Evolutionary conservation across 2,329 filamentous ascomycete species (phyloP).

Genomic region (Hypoxylon rubiginosum): DNA sequence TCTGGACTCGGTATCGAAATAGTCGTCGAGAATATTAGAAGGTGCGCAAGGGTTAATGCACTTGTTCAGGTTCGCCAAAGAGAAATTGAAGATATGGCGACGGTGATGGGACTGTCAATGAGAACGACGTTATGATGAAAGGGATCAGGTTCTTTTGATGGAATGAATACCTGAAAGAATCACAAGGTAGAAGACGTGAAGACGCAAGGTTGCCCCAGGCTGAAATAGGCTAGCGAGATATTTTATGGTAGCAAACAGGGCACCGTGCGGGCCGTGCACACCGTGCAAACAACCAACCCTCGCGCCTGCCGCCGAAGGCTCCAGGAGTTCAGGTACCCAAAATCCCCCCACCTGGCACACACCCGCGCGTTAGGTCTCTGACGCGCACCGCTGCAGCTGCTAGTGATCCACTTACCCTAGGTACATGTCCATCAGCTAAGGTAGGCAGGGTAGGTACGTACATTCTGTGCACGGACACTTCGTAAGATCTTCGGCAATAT

Average conservation of each 20-base stretch:
- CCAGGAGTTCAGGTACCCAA: too few species aligned
- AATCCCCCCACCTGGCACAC: not conserved
- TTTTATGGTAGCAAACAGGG: not conserved
- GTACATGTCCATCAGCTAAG: not conserved
- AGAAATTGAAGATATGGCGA: not conserved
- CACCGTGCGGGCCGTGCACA: too few species aligned
- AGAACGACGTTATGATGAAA: not conserved
- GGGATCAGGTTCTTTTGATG: slow-evolving; percentile 2
- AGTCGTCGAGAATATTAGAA: not conserved
- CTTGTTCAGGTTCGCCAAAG: not conserved
- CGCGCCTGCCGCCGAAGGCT: too few species aligned
- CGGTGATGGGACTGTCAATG: not conserved
- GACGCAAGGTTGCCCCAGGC: slow-evolving; percentile 5
- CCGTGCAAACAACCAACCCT: not conserved
- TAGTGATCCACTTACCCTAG: not conserved
- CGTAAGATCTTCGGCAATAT: slow-evolving; percentile 8
- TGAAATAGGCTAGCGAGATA: slow-evolving; percentile 17
- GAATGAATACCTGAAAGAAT: slow-evolving; percentile 4
- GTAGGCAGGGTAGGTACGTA: not conserved
- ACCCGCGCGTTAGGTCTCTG: not conserved
- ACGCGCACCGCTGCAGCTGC: not conserved
- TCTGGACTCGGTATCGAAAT: not conserved
- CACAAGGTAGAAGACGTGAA: slow-evolving; percentile 7
- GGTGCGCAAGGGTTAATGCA: not conserved
- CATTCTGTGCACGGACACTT: not conserved